A percentile compares a stretch with the other conserved stretches of the same genome.
Evolutionary conservation across 345 rosid species (phyloP).

Genomic region (Bruguiera sexangula): DNA sequence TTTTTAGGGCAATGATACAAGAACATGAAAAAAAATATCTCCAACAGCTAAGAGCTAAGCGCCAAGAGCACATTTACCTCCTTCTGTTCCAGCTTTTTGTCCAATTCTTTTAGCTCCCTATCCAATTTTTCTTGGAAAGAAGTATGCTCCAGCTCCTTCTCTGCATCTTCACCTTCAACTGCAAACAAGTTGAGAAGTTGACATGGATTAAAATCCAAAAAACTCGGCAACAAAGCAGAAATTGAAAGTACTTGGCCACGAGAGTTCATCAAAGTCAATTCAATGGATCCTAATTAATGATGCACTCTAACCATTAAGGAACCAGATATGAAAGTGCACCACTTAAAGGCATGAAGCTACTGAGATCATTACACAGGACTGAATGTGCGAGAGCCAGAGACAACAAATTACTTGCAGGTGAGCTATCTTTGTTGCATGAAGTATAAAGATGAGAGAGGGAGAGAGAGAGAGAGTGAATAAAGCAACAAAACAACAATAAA

Average conservation of each 20-base stretch:
- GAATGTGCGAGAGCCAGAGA: no score
- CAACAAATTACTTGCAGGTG: no score
- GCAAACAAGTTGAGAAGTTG: conserved; percentile 17
- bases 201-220: neutral
- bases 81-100: conserved; percentile 80
- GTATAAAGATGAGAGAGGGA: neutral
- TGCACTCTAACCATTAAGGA: no score
- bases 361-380: no score
- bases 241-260: no score
- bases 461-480: neutral
- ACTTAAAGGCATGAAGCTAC: no score
- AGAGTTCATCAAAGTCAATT: no score
- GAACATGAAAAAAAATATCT: neutral
- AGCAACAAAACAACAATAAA: neutral
- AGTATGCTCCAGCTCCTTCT: conserved; percentile 84
- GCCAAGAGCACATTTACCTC: conserved; percentile 50
- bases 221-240: neutral
- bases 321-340: no score
- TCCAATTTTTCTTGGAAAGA: conserved; percentile 86
- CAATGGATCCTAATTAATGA: no score
- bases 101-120: conserved; percentile 87
- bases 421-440: neutral
- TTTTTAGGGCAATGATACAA: neutral
- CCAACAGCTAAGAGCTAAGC: neutral
- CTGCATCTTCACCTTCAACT: conserved; percentile 68